A percentile compares a stretch with the other conserved stretches of the same genome.
Conservation (phyloP, 2,329 filamentous ascomycete genomes). For the Colletotrichum kahawae region DNA sequence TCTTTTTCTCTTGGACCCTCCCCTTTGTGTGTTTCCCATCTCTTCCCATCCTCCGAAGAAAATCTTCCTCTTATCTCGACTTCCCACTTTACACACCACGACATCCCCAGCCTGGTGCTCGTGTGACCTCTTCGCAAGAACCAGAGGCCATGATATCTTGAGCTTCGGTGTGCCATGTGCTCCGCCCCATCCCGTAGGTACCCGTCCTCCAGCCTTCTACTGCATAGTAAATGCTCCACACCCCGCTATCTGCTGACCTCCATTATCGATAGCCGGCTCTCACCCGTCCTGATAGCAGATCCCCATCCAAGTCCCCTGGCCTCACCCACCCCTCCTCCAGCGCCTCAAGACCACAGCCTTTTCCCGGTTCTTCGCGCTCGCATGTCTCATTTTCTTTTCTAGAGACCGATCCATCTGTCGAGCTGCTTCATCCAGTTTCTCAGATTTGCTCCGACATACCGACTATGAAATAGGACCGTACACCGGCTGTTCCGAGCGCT, state of each 20-base stretch:
- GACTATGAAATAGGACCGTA: constrained; percentile 17
- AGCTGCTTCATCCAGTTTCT: background rate
- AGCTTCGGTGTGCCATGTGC: constrained; percentile 20
- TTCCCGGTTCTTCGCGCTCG: background rate
- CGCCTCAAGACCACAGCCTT: background rate
- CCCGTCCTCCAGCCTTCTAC: constrained; percentile 8
- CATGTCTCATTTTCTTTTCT: constrained; percentile 6
- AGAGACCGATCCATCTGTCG: background rate
- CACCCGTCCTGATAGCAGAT: constrained; percentile 17
- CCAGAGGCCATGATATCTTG: constrained; percentile 16
- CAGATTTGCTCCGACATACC: background rate
- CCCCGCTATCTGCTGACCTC: constrained; percentile 20
- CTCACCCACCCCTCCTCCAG: constrained; percentile 2
- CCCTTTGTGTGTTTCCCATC: background rate
- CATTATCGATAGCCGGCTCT: constrained; percentile 19
- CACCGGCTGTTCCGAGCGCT: background rate
- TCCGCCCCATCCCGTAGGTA: constrained; percentile 14
- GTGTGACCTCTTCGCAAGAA: constrained; percentile 9
- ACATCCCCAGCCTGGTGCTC: background rate
- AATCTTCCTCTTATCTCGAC: background rate
- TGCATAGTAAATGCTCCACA: constrained; percentile 1
- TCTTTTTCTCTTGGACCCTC: background rate
- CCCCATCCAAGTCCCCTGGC: constrained; percentile 1
- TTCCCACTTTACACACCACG: background rate
- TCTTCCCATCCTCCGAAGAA: background rate